Base-by-base conservation (phyloP, 176 grass and related monocot species). In the Zoysia pacifica region DNA sequence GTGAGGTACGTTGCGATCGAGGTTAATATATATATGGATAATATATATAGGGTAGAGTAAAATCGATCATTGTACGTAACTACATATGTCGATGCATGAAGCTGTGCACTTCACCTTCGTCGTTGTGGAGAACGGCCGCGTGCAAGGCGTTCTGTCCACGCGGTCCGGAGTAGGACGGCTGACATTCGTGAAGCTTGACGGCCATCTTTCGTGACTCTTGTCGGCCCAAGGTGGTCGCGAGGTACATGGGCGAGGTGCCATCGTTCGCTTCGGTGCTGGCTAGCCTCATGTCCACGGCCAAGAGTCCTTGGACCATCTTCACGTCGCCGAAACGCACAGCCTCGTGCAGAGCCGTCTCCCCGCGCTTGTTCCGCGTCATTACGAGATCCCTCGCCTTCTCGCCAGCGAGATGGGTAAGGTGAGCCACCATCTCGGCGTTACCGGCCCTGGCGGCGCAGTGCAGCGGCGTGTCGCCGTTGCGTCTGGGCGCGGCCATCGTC, bases 331-430 rank as follows among this genome's bases (percentile, higher is more conserved):
- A 78, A 14, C 75, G 75, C 35, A 65, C 20, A 0, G 75, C 75
- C 75, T 50, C 75, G 9, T 78, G 60, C 61, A 78, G 14, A 7
- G 61, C 75, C 45, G 75, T 65, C 45, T 78, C 59, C 14, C 61
- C 75, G 9, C 46, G 75, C 60, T 39, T 78, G 75, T 78, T 65
- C 46, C 40, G 11, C 75, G 1, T 36, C 48, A 60, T 65, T 46
- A 78, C 4, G 28, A 50, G 18, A 2, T 15, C 16, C 75, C 13
- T 64, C 61, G 12, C 10, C 15, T 61, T n/a, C n/a, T n/a, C 42
- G 19, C 7, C 12, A 6, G 13, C 2, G 43, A 5, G 6, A 0
- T 6, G 5, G 11, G 50, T n/a, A 9, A 77, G 60, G 3, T 5
- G 40, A 5, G 7, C 9, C 20, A 16, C 60, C 74, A 77, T 77